Conservation (phyloP, 192 early-diverging fungal genomes). For the Borealophlyctis nickersoniae region DNA sequence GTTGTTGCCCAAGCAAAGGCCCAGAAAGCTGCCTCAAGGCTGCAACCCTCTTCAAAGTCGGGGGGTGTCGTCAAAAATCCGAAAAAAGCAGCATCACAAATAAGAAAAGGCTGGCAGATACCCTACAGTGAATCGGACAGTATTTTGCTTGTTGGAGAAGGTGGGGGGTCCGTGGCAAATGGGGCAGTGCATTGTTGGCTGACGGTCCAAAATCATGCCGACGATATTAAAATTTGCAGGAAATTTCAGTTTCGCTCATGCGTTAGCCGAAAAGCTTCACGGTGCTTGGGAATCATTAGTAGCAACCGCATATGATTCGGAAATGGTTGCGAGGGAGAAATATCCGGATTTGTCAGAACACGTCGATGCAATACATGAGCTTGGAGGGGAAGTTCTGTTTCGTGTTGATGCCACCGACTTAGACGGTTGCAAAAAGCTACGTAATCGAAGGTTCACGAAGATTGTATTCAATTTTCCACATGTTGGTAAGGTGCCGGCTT, state of each 20-base stretch:
- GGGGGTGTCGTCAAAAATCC: too few species aligned
- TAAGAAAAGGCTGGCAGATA: too few species aligned
- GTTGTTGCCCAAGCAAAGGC: too few species aligned
- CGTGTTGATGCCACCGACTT: conserved; percentile 77
- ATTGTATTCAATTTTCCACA: conserved; percentile 98
- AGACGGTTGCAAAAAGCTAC: conserved; percentile 51
- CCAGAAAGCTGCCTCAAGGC: too few species aligned
- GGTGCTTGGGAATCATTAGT: conserved; percentile 56
- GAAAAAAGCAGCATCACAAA: too few species aligned
- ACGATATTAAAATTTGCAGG: conserved; percentile 28
- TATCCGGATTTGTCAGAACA: conserved; percentile 72
- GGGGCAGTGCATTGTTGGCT: background rate
- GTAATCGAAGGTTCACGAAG: conserved; percentile 59
- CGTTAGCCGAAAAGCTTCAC: conserved; percentile 57
- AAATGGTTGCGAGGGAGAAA: conserved; percentile 65
- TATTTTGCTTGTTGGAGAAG: conserved; percentile 80
- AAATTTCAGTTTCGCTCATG: conserved; percentile 90
- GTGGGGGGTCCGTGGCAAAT: background rate
- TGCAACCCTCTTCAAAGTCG: too few species aligned
- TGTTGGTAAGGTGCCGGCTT: conserved; percentile 50
- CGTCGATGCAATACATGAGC: conserved; percentile 55
- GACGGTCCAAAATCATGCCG: background rate
- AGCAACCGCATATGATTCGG: conserved; percentile 76
- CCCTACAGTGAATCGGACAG: conserved; percentile 56
- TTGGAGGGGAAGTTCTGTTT: conserved; percentile 70